Evolutionary conservation across 371 early-diverging fungal genomes (phyloP).

Genomic region (Phascolomyces articulosus): DNA sequence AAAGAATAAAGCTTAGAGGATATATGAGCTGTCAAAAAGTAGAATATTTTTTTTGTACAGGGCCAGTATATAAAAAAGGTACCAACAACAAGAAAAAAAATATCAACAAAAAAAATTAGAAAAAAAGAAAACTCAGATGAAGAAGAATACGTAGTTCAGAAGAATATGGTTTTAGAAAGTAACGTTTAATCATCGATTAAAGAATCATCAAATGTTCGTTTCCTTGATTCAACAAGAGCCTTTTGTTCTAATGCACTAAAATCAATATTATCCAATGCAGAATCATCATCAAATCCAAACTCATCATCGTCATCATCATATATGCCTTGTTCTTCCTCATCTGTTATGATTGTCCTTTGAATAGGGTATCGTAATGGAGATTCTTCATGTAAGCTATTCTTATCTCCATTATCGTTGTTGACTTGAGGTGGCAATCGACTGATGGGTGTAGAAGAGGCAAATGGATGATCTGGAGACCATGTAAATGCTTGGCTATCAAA

Average conservation of each 20-base stretch:
- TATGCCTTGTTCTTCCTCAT: neutral
- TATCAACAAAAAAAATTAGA: too few species aligned
- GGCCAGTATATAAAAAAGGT: too few species aligned
- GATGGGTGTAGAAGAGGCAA: constrained; percentile 28
- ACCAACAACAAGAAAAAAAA: too few species aligned
- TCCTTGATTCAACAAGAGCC: constrained; percentile 5
- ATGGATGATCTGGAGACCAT: constrained; percentile 24
- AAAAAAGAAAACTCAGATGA: neutral
- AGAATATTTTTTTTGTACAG: too few species aligned
- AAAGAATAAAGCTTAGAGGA: neutral
- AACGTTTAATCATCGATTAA: neutral
- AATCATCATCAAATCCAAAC: constrained; percentile 16
- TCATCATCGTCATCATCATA: neutral
- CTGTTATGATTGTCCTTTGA: neutral
- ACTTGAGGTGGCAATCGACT: neutral
- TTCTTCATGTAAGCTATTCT: neutral
- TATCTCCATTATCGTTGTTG: neutral
- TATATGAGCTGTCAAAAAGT: too few species aligned
- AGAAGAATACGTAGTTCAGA: neutral
- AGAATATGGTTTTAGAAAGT: neutral
- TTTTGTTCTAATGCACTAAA: constrained; percentile 8
- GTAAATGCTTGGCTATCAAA: constrained; percentile 14
- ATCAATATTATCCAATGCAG: constrained; percentile 10
- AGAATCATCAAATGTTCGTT: constrained; percentile 7
- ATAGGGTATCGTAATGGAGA: constrained; percentile 11